Evolutionary conservation across 2,329 filamentous ascomycete species (phyloP), one percentile per base, ranked within the genome.

Genomic region (Tolypocladium tropicale): DNA sequence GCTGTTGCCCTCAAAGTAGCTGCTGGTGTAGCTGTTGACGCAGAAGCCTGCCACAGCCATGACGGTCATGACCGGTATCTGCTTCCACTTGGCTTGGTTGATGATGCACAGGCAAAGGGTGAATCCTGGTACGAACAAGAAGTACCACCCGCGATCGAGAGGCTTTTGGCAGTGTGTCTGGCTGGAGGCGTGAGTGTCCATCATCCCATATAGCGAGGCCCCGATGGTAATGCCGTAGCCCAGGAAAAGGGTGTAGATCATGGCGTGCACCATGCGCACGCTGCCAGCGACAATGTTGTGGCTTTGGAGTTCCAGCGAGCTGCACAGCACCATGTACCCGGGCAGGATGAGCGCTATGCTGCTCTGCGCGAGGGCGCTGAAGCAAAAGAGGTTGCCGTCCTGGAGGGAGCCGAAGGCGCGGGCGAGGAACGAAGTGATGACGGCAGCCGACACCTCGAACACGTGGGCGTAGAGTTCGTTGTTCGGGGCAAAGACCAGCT

Each of bases 51-150:
- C 80, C 34, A 90, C 73, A 0, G 89, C 83, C 63, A 95, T 91
- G 57, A 82, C 49, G 4, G 88, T 72, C 88, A 93, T 93, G 53
- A 88, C 78, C 0, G 89, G 88, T 34, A 84, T 81, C 66, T 93
- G 89, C 63, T 82, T 86, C 81, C 82, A 89, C 70, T 90, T 90
- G 57, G 87, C 88, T 62, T 93, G 88, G 70, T 92, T 92, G 68
- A 93, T 86, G 64, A 92, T 78, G 58, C 87, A 86, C 0, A 93
- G 76, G 61, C 86, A 90, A 37, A 90, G 67, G 4, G 89, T 84
- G 70, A 93, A 95, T 6, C 78, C 72, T 0, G 87, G 81, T 0
- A 94, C 90, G 64, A 90, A 92, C 14, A 88, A 72, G 69, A 91
- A 90, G 62, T 81, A 81, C 66, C 73, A 75, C 10, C 68, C 67